These are phyloP conservation scores for Boletus pseudo-olivaceus DNA, from an alignment of 768 basidiomycete genomes.

Conservation along the genomic window DNA sequence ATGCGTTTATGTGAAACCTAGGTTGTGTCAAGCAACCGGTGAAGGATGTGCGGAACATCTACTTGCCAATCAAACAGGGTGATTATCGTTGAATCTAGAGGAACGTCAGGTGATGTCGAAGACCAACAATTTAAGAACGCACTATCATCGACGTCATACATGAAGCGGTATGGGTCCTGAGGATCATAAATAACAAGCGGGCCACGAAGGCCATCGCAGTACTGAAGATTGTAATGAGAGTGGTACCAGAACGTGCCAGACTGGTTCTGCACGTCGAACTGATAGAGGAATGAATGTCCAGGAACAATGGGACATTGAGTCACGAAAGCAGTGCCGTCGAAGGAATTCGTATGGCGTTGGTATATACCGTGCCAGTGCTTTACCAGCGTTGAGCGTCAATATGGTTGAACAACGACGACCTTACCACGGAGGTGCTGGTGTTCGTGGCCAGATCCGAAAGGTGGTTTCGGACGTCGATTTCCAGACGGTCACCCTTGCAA, in stretches of 20 bases:
- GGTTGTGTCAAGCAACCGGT: background rate
- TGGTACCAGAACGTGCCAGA: slow-evolving; percentile 46
- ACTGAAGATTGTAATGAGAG: slow-evolving; percentile 47
- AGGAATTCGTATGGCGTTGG: slow-evolving; percentile 39
- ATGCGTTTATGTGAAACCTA: slow-evolving; percentile 22
- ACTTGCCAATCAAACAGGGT: slow-evolving; percentile 40
- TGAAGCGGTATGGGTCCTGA: slow-evolving; percentile 25
- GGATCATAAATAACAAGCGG: slow-evolving; percentile 46
- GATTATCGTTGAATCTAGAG: slow-evolving; percentile 37
- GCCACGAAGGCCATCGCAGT: slow-evolving; percentile 55
- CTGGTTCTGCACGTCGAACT: slow-evolving; percentile 29
- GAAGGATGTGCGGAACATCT: background rate
- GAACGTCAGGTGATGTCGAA: background rate
- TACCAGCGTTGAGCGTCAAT: background rate
- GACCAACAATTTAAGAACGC: background rate
- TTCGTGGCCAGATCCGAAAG: slow-evolving; percentile 38
- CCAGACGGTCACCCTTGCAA: slow-evolving; percentile 37
- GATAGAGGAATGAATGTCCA: slow-evolving; percentile 38
- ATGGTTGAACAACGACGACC: background rate
- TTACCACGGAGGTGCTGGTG: slow-evolving; percentile 40
- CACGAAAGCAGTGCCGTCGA: slow-evolving; percentile 46
- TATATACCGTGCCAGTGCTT: slow-evolving; percentile 49
- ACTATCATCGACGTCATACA: slow-evolving; percentile 39
- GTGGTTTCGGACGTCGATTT: slow-evolving; percentile 40
- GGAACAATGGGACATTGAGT: slow-evolving; percentile 45